Percentiles rank a stretch among this genome's conserved stretches.
phyloP scores from a whole-genome alignment of 2,329 filamentous ascomycete species.

The Paecilomyces sp. region DNA sequence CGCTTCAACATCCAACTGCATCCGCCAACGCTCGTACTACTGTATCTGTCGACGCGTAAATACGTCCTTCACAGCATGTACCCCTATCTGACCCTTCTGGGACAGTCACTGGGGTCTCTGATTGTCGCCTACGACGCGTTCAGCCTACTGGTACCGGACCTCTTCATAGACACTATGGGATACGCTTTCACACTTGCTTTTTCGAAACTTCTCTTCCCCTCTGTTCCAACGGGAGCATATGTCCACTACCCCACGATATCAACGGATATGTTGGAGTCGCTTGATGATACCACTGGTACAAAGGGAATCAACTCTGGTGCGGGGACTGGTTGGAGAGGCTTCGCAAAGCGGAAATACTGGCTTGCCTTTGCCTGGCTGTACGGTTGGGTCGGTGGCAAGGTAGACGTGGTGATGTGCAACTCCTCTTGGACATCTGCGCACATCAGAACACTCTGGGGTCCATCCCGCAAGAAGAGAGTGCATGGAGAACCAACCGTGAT shows the following conservation, averaged over 20 bases:
- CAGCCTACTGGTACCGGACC: conserved; percentile 80
- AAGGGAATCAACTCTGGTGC: conserved; percentile 79
- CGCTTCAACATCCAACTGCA: conserved; percentile 92
- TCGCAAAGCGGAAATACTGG: conserved; percentile 78
- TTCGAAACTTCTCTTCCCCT: conserved; percentile 71
- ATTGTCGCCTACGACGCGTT: conserved; percentile 89
- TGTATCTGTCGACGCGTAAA: conserved; percentile 82
- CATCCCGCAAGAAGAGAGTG: conserved; percentile 36
- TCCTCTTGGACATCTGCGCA: conserved; percentile 89
- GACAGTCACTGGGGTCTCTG: conserved; percentile 87
- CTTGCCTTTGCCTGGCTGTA: conserved; percentile 75
- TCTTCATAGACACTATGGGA: conserved; percentile 97
- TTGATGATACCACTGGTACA: conserved; percentile 58
- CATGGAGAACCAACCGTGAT: conserved; percentile 55
- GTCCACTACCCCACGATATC: conserved; percentile 98
- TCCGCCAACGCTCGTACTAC: conserved; percentile 72
- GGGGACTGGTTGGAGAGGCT: conserved; percentile 64
- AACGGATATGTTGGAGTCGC: conserved; percentile 87
- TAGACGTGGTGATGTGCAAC: conserved; percentile 97
- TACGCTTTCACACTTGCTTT: conserved; percentile 87
- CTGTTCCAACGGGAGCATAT: conserved; percentile 80
- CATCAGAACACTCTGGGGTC: conserved; percentile 72
- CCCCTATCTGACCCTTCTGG: conserved; percentile 85
- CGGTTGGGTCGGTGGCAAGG: conserved; percentile 69
- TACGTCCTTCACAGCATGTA: conserved; percentile 83